phyloP scores from a whole-genome alignment of 2,329 filamentous ascomycete species.

The Alternaria tenuissima region DNA sequence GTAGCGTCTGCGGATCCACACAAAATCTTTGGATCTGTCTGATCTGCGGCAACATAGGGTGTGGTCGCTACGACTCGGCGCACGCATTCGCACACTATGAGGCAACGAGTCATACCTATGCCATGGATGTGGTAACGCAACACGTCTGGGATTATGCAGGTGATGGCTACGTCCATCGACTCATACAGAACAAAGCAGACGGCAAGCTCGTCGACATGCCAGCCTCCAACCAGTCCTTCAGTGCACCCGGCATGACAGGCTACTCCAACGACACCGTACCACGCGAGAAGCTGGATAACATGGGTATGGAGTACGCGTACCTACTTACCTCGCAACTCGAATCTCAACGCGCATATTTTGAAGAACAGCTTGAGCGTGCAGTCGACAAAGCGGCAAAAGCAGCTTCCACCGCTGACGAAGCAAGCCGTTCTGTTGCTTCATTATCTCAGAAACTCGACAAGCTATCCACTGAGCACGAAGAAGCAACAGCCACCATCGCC shows the following conservation, averaged over 20 bases:
- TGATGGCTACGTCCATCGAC: constrained; percentile 93
- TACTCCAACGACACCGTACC: constrained; percentile 73
- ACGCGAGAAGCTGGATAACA: constrained; percentile 75
- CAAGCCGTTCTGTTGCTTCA: constrained; percentile 59
- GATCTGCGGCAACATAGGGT: constrained; percentile 91
- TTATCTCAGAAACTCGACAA: constrained; percentile 60
- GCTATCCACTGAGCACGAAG: constrained; percentile 64
- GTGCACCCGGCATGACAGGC: constrained; percentile 52
- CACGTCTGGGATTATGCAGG: constrained; percentile 98
- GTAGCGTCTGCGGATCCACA: constrained; percentile 79
- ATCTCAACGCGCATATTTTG: constrained; percentile 90
- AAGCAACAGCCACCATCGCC: constrained; percentile 65
- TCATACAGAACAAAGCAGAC: constrained; percentile 93
- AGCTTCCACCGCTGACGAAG: constrained; percentile 70
- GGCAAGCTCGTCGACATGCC: constrained; percentile 93
- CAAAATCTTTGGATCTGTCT: constrained; percentile 94
- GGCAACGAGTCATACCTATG: constrained; percentile 86
- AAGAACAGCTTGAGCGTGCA: constrained; percentile 87
- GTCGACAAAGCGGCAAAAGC: constrained; percentile 88
- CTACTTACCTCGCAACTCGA: constrained; percentile 92
- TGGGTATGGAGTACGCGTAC: constrained; percentile 93
- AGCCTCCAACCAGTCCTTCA: constrained; percentile 49
- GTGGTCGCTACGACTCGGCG: constrained; percentile 90
- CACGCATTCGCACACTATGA: constrained; percentile 96
- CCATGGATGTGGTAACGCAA: constrained; percentile 90